Conservation (phyloP, 495 filamentous ascomycete species). For the Lasiosphaeria ovina region DNA sequence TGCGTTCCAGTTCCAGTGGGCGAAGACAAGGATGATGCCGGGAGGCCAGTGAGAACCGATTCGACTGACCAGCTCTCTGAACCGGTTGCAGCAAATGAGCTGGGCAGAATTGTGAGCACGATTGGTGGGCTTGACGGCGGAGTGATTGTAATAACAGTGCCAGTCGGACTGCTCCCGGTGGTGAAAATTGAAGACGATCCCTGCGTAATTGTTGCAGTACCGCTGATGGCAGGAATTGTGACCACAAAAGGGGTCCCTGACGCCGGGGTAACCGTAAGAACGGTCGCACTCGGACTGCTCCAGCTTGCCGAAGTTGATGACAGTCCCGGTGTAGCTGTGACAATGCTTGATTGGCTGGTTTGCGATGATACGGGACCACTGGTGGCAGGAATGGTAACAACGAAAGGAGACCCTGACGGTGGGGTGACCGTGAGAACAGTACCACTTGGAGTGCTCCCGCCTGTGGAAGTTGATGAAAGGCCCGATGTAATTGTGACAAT, state of each 20-base stretch:
- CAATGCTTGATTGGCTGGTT: not conserved
- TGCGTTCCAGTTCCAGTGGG: not conserved
- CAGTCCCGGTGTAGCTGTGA: not conserved
- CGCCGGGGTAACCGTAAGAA: not conserved
- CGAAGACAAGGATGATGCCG: not conserved
- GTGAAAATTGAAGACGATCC: not conserved
- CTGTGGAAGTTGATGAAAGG: not conserved
- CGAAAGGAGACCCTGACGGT: constrained; percentile 4
- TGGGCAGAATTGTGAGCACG: constrained; percentile 7
- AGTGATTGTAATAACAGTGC: constrained; percentile 8
- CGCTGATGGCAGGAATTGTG: not conserved
- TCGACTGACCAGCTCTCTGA: not conserved
- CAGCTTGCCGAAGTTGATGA: not conserved
- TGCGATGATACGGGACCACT: not conserved
- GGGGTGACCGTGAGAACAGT: constrained; percentile 5
- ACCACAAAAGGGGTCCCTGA: constrained; percentile 10
- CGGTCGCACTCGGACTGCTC: not conserved
- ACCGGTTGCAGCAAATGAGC: not conserved
- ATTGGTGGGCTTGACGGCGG: constrained; percentile 2
- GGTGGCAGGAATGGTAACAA: not conserved
- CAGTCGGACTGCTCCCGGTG: not conserved
- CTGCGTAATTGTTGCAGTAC: not conserved
- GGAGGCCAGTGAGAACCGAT: not conserved
- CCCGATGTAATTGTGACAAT: constrained; percentile 10
- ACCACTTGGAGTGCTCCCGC: constrained; percentile 2